Evolutionary conservation across 768 basidiomycete genomes (phyloP), one percentile per base, ranked within the genome.

Genomic region (Tremella fuciformis): DNA sequence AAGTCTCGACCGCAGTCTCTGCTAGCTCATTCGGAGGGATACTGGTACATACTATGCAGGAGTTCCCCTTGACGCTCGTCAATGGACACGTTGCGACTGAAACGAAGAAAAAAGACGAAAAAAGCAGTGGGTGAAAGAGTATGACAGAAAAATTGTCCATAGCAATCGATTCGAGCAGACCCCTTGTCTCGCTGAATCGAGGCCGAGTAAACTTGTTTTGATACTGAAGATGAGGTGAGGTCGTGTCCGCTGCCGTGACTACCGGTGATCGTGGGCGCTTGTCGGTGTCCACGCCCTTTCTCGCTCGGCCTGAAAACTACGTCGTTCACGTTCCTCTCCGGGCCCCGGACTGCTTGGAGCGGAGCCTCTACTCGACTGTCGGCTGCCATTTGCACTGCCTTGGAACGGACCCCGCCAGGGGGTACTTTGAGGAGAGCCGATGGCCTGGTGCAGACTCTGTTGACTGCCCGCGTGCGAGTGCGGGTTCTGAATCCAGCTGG

Each of bases 211-310:
- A 34, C 29, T 34, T 34, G 29, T 34, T 34, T 34, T 34, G 29
- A 34, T 34, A 34, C 29, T 34, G 29, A 34, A 34, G 29, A 34
- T 34, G 29, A 34, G 29, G 11, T 34, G 29, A 34, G 29, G 29
- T 34, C 29, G 11, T 34, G 29, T 34, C 29, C 6, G 29, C 29
- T 34, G 29, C 29, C 29, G 11, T 6, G 29, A 21, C 48, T 50
- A 60, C 55, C 56, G 57, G 18, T 58, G 60, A 21, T 65, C 52
- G 13, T 47, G 48, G 29, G 29, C 29, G 29, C 29, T 34, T n/a
- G 59, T 51, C 11, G 70, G 67, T 38, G 70, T 69, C 69, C 71
- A 63, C 40, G 54, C 59, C 46, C 69, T 39, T 39, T 71, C 71
- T 25, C 66, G 57, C 39, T 73, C 71, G 56, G 70, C 57, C 22